Conservation (phyloP, 495 filamentous ascomycete genomes). For the Platismatia glauca region DNA sequence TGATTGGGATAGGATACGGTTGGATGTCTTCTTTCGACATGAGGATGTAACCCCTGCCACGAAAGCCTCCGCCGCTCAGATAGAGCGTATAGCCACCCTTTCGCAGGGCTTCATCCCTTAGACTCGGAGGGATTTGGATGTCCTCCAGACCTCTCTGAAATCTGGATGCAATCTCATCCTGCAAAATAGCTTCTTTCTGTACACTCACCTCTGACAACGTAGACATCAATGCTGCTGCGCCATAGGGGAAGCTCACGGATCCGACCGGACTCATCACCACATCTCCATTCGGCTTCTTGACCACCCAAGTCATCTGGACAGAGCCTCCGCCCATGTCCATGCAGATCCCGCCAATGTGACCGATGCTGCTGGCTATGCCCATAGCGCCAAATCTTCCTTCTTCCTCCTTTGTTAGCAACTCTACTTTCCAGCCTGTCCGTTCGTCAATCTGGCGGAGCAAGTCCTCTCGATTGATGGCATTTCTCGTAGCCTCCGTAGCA, state of each 20-base stretch:
- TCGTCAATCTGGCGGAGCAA: constrained; percentile 56
- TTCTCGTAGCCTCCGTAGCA: constrained; percentile 82
- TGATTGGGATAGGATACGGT: constrained; percentile 75
- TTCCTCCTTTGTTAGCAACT: constrained; percentile 66
- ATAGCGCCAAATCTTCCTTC: constrained; percentile 78
- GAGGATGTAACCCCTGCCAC: constrained; percentile 81
- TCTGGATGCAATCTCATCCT: constrained; percentile 46
- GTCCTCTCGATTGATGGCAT: constrained; percentile 60
- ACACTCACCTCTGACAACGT: constrained; percentile 40
- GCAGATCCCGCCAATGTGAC: constrained; percentile 58
- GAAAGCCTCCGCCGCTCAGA: constrained; percentile 82
- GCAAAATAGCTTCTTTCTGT: constrained; percentile 38
- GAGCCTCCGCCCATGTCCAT: constrained; percentile 89
- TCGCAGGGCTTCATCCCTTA: constrained; percentile 36
- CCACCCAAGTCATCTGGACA: constrained; percentile 81
- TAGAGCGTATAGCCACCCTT: constrained; percentile 61
- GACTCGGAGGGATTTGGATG: constrained; percentile 45
- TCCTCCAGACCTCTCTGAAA: constrained; percentile 54
- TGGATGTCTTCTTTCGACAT: constrained; percentile 56
- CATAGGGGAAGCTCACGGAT: constrained; percentile 63
- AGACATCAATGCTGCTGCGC: constrained; percentile 70
- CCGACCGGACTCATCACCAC: constrained; percentile 39
- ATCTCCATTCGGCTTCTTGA: constrained; percentile 41
- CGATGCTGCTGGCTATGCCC: constrained; percentile 71
- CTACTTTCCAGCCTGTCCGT: constrained; percentile 54